A percentile compares a stretch with the other conserved stretches of the same genome.
phyloP scores from a whole-genome alignment of 2,329 filamentous ascomycete genomes.

The Ophiognomonia clavigignenti-juglandacearum region DNA sequence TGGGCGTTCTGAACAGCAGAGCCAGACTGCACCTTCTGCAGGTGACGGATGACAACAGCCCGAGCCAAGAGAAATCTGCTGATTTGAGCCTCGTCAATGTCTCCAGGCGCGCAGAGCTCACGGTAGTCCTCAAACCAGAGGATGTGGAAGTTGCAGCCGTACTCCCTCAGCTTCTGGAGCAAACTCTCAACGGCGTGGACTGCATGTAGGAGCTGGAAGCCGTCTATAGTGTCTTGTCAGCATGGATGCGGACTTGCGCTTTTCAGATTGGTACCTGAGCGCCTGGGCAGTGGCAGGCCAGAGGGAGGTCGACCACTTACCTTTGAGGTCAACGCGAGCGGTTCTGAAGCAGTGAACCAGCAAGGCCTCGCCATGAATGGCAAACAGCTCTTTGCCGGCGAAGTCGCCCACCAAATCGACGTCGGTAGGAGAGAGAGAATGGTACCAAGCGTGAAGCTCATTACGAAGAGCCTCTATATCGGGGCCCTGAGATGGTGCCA shows the following conservation, averaged over 20 bases:
- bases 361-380: constrained; percentile 70
- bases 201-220: constrained; percentile 68
- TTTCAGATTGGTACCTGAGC: too few relatives aligned
- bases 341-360: constrained; percentile 60
- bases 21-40: constrained; percentile 27
- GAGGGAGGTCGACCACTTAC: constrained; percentile 24
- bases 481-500: constrained; percentile 1
- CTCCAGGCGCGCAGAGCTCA: constrained; percentile 49
- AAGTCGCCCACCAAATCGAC: constrained; percentile 72
- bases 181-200: constrained; percentile 65
- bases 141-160: constrained; percentile 67
- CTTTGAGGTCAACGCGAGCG: constrained; percentile 57
- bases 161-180: constrained; percentile 51
- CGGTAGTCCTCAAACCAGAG: constrained; percentile 60
- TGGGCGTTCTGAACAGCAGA: neutral
- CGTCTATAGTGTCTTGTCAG: constrained; percentile 31
- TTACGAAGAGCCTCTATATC: neutral
- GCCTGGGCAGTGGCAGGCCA: neutral
- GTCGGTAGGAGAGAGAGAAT: constrained; percentile 21
- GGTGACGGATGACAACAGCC: constrained; percentile 59
- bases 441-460: constrained; percentile 14
- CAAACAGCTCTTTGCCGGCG: constrained; percentile 66
- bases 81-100: constrained; percentile 20
- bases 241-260: too few relatives aligned
- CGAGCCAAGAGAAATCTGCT: constrained; percentile 59